These are phyloP conservation scores for Phytopythium montanum DNA, from an alignment of 352 stramenopile species.

Conservation along the genomic window DNA sequence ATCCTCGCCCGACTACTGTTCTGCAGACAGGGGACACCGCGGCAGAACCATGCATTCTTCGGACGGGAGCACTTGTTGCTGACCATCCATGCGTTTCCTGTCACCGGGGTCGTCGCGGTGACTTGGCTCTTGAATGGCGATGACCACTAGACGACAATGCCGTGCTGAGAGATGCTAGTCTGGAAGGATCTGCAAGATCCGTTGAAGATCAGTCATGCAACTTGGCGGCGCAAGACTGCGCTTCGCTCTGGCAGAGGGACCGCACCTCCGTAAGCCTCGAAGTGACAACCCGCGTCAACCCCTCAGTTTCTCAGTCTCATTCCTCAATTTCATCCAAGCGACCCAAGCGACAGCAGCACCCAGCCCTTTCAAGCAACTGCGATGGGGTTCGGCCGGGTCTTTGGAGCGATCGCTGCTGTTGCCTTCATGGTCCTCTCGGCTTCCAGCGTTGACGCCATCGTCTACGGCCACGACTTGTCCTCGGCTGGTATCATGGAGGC, in stretches of 20 bases:
- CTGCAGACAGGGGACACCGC: not conserved
- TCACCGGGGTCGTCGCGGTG: not conserved
- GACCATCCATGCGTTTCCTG: too few species aligned
- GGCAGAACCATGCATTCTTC: not conserved
- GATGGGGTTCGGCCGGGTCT: not conserved
- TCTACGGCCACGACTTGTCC: constrained; percentile 27
- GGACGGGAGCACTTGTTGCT: not conserved
- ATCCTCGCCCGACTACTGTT: too few species aligned
- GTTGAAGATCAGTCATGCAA: not conserved
- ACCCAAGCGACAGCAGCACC: not conserved
- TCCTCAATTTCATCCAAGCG: not conserved
- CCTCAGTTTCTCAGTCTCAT: not conserved
- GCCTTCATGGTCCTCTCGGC: not conserved
- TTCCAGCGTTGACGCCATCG: constrained; percentile 19
- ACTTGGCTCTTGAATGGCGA: not conserved
- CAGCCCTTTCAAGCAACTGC: not conserved
- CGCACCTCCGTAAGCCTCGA: too few species aligned
- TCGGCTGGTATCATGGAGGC: constrained; percentile 23
- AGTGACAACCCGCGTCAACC: too few species aligned
- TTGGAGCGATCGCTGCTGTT: not conserved
- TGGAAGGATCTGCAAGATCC: not conserved
- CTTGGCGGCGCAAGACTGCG: not conserved
- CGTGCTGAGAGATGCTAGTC: not conserved
- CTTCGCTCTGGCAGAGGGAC: not conserved
- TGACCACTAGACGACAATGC: not conserved